Evolutionary conservation across 805 yeast genomes (phyloP).

Genomic region (Hanseniaspora lindneri): DNA sequence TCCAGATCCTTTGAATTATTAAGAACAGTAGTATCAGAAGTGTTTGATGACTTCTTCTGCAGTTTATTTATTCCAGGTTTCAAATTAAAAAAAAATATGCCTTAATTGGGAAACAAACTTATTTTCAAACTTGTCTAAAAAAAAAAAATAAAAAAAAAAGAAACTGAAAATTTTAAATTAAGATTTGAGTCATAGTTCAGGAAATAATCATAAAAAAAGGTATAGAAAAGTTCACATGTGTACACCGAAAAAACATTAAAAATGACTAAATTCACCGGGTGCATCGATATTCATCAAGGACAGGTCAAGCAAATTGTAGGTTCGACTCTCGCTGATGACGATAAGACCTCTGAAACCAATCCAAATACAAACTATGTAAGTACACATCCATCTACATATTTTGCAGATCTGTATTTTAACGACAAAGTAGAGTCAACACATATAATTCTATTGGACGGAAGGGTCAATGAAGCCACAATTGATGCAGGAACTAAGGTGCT

Average conservation of each 20-base stretch:
- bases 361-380: constrained; percentile 68
- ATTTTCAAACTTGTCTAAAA: no score
- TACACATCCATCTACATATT: constrained; percentile 57
- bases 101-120: no score
- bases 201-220: no score
- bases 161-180: no score
- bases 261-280: constrained; percentile 86
- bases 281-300: constrained; percentile 91
- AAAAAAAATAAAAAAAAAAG: no score
- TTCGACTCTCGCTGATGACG: constrained; percentile 61
- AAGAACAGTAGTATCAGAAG: no score
- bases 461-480: constrained; percentile 41
- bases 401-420: constrained; percentile 54
- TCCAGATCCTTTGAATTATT: no score
- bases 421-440: constrained; percentile 65
- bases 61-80: no score
- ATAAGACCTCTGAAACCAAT: constrained; percentile 50
- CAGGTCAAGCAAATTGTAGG: constrained; percentile 96
- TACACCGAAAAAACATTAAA: not conserved
- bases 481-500: constrained; percentile 71
- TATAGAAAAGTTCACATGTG: no score
- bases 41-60: no score
- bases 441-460: constrained; percentile 79
- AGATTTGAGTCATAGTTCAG: no score
- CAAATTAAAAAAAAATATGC: no score